A percentile compares a stretch with the other conserved stretches of the same genome.
Evolutionary conservation across 1,284 basidiomycete species (phyloP).

Genomic region (Microbotryum silenes-acaulis): DNA sequence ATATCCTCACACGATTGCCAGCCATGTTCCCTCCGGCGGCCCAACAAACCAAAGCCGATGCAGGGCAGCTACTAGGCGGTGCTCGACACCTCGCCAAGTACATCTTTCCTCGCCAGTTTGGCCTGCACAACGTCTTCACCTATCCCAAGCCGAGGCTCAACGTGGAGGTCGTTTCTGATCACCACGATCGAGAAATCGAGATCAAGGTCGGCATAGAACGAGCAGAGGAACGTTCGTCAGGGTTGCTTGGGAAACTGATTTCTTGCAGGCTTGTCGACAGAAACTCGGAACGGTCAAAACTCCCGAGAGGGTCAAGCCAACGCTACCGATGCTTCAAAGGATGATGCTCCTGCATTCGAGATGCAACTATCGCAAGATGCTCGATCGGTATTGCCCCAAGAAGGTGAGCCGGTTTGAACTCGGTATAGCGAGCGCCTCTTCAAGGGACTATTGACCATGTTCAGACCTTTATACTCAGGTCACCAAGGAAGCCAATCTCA

Average conservation of each 20-base stretch:
- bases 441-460: not conserved
- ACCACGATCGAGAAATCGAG: slow-evolving; percentile 58
- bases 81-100: slow-evolving; percentile 68
- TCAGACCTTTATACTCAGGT: not conserved
- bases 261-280: not conserved
- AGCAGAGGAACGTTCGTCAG: slow-evolving; percentile 5
- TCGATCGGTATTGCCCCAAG: slow-evolving; percentile 61
- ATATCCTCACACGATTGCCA: slow-evolving; percentile 34
- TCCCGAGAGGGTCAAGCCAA: slow-evolving; percentile 58
- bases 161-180: slow-evolving; percentile 48
- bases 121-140: slow-evolving; percentile 54
- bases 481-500: not conserved
- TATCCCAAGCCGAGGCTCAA: slow-evolving; percentile 26
- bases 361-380: slow-evolving; percentile 61
- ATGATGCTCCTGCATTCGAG: slow-evolving; percentile 61
- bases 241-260: not conserved
- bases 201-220: slow-evolving; percentile 51
- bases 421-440: not conserved
- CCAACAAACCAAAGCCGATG: slow-evolving; percentile 25
- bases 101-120: slow-evolving; percentile 70
- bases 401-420: slow-evolving; percentile 48
- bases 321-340: slow-evolving; percentile 53
- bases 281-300: slow-evolving; percentile 48
- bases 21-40: slow-evolving; percentile 22
- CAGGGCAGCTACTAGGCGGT: slow-evolving; percentile 47